phyloP scores from a whole-genome alignment of 495 filamentous ascomycete species.

The Schizothecium vesticola region DNA sequence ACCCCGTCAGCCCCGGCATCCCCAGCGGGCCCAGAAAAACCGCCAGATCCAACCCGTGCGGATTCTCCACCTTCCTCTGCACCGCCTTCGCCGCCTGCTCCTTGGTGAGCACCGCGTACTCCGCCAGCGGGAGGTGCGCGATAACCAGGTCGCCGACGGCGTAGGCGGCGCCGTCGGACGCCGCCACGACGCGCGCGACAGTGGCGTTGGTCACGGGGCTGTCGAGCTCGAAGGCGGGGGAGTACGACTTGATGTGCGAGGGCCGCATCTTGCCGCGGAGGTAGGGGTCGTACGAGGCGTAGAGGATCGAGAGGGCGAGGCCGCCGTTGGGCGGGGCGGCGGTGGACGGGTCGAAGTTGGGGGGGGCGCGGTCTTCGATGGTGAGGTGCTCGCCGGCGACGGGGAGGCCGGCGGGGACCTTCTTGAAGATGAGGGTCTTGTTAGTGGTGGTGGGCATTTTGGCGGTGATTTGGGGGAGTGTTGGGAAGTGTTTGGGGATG shows the following conservation, averaged over 20 bases:
- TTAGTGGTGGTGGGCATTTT: slow-evolving; percentile 40
- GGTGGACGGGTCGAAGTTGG: slow-evolving; percentile 58
- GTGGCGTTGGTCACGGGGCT: slow-evolving; percentile 52
- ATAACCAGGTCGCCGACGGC: slow-evolving; percentile 62
- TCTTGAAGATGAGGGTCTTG: slow-evolving; percentile 77
- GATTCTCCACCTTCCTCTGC: slow-evolving; percentile 51
- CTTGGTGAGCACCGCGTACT: slow-evolving; percentile 50
- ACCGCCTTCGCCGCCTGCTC: slow-evolving; percentile 22
- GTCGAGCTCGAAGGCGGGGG: slow-evolving; percentile 50
- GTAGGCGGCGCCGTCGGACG: slow-evolving; percentile 57
- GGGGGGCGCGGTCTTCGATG: slow-evolving; percentile 50
- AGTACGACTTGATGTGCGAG: slow-evolving; percentile 54
- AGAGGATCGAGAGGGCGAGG: slow-evolving; percentile 65
- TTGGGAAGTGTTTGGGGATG: background rate
- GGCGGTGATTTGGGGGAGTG: background rate
- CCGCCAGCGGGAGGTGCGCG: slow-evolving; percentile 54
- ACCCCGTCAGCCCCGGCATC: slow-evolving; percentile 85
- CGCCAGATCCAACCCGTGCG: slow-evolving; percentile 56
- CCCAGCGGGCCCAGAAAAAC: slow-evolving; percentile 69
- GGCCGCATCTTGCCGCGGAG: slow-evolving; percentile 64
- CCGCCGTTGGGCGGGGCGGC: slow-evolving; percentile 61
- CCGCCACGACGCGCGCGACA: slow-evolving; percentile 56
- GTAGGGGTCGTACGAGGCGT: slow-evolving; percentile 85
- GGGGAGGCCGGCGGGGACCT: slow-evolving; percentile 62
- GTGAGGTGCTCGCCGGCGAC: slow-evolving; percentile 66